Evolutionary conservation across 768 basidiomycete species (phyloP), one percentile per base, ranked within the genome.

Genomic region (Piloderma croceum): DNA sequence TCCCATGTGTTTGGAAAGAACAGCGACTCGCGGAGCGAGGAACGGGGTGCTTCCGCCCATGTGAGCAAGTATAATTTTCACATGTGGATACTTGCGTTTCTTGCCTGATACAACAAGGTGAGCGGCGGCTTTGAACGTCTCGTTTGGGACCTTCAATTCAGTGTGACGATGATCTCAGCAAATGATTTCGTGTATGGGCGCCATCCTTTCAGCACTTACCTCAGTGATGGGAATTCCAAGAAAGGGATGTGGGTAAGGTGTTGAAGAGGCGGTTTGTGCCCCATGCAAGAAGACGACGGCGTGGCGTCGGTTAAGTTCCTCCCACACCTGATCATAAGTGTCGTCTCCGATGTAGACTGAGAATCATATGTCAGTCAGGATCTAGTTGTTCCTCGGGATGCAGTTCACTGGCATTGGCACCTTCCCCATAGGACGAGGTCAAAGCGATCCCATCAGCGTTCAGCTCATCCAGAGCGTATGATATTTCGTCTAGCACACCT

Each of bases 81-180:
- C 65, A 40, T 75, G 61, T 17, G 69, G 58, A 50, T 74, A 84
- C 44, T 68, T 73, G 31, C 82, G 77, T 57, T 81, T 84, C 52
- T 68, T 73, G 34, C 82, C 81, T 0, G 81, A 74, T 18, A 87
- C 77, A 34, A 88, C 83, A 35, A 89, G 71, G 53, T 85, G 81
- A 3, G 83, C 77, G 24, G 83, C 83, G 2, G 83, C 86, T 62
- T 86, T 87, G 68, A 77, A 86, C 0, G 85, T 89, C 59, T 88
- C 85, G 54, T 85, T 81, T 6, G 84, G 85, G 0, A 84, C 83
- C 84, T 87, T 41, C 41, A 29, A 18, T 44, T 47, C 38, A 38
- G 18, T 44, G 38, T 43, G 42, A 11, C 4, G 12, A 20, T 27
- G 25, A 34, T 7, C 10, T n/a, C n/a, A n/a, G n/a, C n/a, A n/a